Base-by-base conservation (phyloP, 805 yeast species). In the Sugiyamaella chiloensis region DNA sequence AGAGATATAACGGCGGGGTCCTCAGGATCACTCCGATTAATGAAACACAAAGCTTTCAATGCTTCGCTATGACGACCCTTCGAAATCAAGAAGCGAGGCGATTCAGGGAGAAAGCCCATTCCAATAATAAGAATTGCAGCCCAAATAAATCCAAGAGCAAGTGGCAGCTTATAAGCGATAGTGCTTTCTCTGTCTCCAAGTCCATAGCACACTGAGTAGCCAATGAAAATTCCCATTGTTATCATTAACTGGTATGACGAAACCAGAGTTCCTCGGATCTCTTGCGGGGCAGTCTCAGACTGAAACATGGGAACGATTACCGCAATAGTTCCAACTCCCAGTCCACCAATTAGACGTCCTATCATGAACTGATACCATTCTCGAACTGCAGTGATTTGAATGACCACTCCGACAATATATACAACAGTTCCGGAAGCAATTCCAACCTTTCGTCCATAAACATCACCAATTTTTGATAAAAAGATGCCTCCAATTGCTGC, bases 251-350 rank as follows among this genome's bases (percentile, higher is more conserved):
- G 95, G 64, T 84, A 86, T 14, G 85, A 75, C 47, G 85, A 79
- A 40, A 85, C 88, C 52, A 84, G 72, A 16, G 88, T 79, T 57
- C 95, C 95, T 69, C 95, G 74, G 43, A 85, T 78, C 74, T 85
- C 81, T 58, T 76, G 80, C 23, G 93, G 93, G 14, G 88, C 78
- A 31, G 86, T 81, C 64, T 85, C 87, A 26, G 90, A 84, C 71
- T 83, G 83, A 62, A 85, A 85, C 63, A 87, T 68, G 43, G 95
- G 90, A 27, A 84, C 85, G 49, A 83, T 73, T 37, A 89, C 87
- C 31, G 90, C 80, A 32, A 85, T 74, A 52, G 80, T 79, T 56
- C 96, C 96, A 51, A 87, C 87, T 50, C 87, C 86, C 8, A 84
- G 56, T 50, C 96, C 95, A 24, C 87, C 81, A 53, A 86, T 68